Conservation (phyloP, 129 eudicot species). For the Helianthus tuberosus region DNA sequence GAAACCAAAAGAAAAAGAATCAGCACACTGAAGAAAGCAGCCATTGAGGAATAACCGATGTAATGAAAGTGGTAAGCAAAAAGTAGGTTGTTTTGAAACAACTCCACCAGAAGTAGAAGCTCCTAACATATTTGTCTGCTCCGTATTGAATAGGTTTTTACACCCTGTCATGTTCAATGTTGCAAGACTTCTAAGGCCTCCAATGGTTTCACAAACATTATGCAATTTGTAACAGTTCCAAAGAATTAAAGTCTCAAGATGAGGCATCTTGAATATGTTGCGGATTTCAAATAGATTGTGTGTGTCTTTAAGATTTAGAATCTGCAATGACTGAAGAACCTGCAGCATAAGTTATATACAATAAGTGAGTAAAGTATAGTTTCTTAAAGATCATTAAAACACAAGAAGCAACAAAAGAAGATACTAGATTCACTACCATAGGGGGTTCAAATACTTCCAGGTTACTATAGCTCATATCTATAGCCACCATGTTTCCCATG, state of each 20-base stretch:
- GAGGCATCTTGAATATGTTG: slow-evolving; percentile 21
- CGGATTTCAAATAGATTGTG: not conserved
- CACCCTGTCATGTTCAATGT: slow-evolving; percentile 24
- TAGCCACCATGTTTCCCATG: too few relatives aligned
- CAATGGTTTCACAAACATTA: slow-evolving; percentile 27
- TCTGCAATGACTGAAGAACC: slow-evolving; percentile 23
- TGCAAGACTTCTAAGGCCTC: not conserved
- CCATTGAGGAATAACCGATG: slow-evolving; percentile 11
- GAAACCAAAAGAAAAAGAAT: slow-evolving; percentile 16
- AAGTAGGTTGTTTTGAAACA: not conserved
- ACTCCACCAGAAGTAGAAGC: not conserved
- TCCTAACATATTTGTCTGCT: not conserved
- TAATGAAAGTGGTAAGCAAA: slow-evolving; percentile 21
- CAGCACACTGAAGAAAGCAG: not conserved
- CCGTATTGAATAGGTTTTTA: not conserved
- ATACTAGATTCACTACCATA: not conserved
- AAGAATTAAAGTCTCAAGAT: slow-evolving; percentile 28
- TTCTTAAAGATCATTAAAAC: slow-evolving; percentile 11
- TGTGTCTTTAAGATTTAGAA: slow-evolving; percentile 37
- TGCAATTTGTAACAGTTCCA: slow-evolving; percentile 18
- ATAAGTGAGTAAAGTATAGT: not conserved
- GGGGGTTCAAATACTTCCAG: slow-evolving; percentile 10
- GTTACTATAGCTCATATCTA: not conserved
- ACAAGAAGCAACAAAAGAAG: not conserved
- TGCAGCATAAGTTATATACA: slow-evolving; percentile 2